Conservation (phyloP, 2,329 filamentous ascomycete genomes). For the Fusarium annulatum region DNA sequence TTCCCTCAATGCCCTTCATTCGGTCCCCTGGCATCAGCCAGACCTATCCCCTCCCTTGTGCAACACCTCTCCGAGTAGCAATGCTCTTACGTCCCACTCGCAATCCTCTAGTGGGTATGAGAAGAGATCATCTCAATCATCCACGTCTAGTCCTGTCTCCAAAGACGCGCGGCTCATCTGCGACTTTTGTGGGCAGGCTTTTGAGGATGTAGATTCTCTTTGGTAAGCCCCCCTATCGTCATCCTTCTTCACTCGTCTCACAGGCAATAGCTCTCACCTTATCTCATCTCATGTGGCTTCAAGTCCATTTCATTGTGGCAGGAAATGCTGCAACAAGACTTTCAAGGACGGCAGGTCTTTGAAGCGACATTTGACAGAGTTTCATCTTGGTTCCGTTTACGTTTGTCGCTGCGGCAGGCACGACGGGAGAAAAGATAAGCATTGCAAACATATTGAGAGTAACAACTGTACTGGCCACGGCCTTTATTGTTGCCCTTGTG, state of each 20-base stretch:
- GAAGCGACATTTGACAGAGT: not conserved
- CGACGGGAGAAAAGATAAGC: not conserved
- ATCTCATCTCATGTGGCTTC: not conserved
- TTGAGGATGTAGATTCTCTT: not conserved
- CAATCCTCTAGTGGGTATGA: fast-evolving
- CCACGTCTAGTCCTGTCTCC: not conserved
- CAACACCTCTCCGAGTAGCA: not conserved
- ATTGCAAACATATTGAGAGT: not conserved
- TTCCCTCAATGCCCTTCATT: not conserved
- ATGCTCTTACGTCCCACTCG: not conserved
- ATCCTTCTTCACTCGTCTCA: not conserved
- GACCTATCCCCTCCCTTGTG: fast-evolving
- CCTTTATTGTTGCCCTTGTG: not conserved
- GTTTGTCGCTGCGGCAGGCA: not conserved
- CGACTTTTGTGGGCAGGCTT: not conserved
- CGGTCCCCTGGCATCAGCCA: fast-evolving
- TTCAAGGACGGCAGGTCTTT: not conserved
- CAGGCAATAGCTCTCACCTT: not conserved
- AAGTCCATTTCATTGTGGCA: not conserved
- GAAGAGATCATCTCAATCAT: fast-evolving
- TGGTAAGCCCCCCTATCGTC: fast-evolving
- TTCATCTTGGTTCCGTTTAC: not conserved
- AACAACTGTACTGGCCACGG: not conserved
- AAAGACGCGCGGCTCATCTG: not conserved
- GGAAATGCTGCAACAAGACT: not conserved